Percentiles rank a stretch among this genome's conserved stretches.
These are phyloP conservation scores for Fusarium scirpi DNA, from an alignment of 2,329 filamentous ascomycete genomes.

Conservation along the genomic window DNA sequence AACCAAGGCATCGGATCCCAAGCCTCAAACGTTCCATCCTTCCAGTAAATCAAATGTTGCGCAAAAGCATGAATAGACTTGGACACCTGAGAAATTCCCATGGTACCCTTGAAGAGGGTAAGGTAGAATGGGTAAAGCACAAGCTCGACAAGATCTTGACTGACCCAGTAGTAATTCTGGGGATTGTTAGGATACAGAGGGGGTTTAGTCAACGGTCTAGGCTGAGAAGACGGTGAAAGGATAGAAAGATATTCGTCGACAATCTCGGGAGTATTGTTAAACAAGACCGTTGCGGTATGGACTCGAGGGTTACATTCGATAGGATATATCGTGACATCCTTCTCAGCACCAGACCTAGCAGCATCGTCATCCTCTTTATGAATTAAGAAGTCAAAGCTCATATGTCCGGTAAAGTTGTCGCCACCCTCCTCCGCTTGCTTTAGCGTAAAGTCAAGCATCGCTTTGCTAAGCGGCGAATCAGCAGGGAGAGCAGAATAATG, in stretches of 20 bases:
- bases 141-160: slow-evolving; percentile 70
- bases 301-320: slow-evolving; percentile 79
- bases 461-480: slow-evolving; percentile 64
- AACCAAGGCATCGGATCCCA: slow-evolving; percentile 69
- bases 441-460: slow-evolving; percentile 75
- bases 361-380: slow-evolving; percentile 15
- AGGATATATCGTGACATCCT: slow-evolving; percentile 62
- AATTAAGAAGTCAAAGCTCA: slow-evolving; percentile 79
- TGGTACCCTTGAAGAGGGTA: slow-evolving; percentile 40
- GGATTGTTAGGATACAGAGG: slow-evolving; percentile 43
- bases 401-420: slow-evolving; percentile 72
- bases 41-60: slow-evolving; percentile 61
- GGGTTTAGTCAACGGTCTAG: slow-evolving; percentile 14
- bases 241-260: slow-evolving; percentile 65
- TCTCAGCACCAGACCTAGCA: slow-evolving; percentile 30
- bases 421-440: slow-evolving; percentile 65
- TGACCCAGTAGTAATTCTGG: slow-evolving; percentile 70
- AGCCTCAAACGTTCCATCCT: slow-evolving; percentile 64
- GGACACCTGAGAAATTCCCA: slow-evolving; percentile 37
- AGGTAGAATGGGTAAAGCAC: slow-evolving; percentile 61
- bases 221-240: slow-evolving; percentile 47
- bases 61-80: slow-evolving; percentile 47
- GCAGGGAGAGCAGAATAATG: slow-evolving; percentile 72
- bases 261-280: slow-evolving; percentile 61
- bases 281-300: slow-evolving; percentile 75